Conservation (phyloP, 2,329 filamentous ascomycete species). For the Neonectria sp. region DNA sequence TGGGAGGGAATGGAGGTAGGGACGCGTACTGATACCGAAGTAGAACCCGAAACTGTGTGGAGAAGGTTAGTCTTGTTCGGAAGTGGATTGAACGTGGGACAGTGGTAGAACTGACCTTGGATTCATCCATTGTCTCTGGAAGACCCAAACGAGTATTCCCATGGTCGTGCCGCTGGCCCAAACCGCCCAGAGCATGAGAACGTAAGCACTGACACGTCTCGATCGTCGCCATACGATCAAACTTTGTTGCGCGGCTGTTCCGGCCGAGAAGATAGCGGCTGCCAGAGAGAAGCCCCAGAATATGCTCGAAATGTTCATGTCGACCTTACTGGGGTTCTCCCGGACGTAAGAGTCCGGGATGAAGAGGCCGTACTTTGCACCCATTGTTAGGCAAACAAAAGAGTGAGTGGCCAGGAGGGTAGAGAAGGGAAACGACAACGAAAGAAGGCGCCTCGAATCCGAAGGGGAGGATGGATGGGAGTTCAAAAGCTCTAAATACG, state of each 20-base stretch:
- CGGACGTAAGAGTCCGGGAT: conserved; percentile 43
- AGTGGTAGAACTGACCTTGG: conserved; percentile 38
- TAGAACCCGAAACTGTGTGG: conserved; percentile 40
- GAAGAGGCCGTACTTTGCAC: conserved; percentile 40
- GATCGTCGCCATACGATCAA: conserved; percentile 36
- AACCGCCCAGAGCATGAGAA: conserved; percentile 43
- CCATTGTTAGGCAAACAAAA: conserved; percentile 5
- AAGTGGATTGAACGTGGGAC: accelerated
- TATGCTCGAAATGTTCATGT: conserved; percentile 45
- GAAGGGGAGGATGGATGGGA: not conserved
- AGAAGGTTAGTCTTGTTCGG: not conserved
- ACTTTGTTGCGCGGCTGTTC: conserved; percentile 32
- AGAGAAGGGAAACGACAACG: not conserved
- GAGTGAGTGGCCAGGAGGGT: not conserved
- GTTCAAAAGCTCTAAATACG: not conserved
- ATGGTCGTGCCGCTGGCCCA: conserved; percentile 44
- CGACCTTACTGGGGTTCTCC: conserved; percentile 35
- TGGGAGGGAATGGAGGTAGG: accelerated
- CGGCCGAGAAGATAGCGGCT: conserved; percentile 30
- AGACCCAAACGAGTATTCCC: conserved; percentile 40
- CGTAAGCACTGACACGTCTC: conserved; percentile 32
- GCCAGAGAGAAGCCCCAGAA: conserved; percentile 46
- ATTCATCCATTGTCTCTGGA: conserved; percentile 42
- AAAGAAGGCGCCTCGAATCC: not conserved
- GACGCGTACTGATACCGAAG: conserved; percentile 39